Base-by-base conservation (phyloP, 345 rosid species). In the Firmiana major region DNA sequence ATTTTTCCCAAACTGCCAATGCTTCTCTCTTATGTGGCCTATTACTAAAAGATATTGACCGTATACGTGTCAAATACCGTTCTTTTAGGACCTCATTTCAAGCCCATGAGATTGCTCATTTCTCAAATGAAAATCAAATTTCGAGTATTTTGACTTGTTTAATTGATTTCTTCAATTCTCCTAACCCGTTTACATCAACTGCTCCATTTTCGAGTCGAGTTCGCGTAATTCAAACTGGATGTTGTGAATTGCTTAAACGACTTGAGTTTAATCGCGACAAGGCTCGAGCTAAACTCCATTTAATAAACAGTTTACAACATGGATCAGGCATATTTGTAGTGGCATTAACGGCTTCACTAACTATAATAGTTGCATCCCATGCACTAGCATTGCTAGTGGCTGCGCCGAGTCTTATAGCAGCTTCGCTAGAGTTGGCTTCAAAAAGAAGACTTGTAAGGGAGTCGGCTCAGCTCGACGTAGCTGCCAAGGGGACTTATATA, bases 401-500 rank as follows among this genome's bases (percentile, higher is more conserved):
- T 24, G 85, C 88, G 5, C 98, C 98, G 0, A 73, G 86, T 45
- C 74, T 91, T 0, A 21, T 85, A n/a, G 74, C 80, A 13, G 87
- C 79, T 24, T 79, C 89, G 3, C 28, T 85, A 13, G 78, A 85
- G 81, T 67, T 82, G 59, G 79, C 78, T 43, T 84, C 89, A 9
- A 79, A 79, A 6, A 83, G 73, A 69, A 85, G 79, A 84, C 77
- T 91, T 1, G 81, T 15, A 0, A 87, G 78, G 75, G 83, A 75
- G 12, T 76, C 81, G 45, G 82, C 86, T 79, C 90, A 86, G 66
- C 85, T 94, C 0, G 94, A 91, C 58, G 84, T 86, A 4, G 98
- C 97, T 19, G 97, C 97, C 0, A 94, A 91, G 38, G 98, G 98
- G 66, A 85, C 89, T 4, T 94, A 90, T n/a, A 94, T 87, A 45